These are phyloP conservation scores for Penicillium nucicola DNA, from an alignment of 495 filamentous ascomycete genomes.

Conservation along the genomic window DNA sequence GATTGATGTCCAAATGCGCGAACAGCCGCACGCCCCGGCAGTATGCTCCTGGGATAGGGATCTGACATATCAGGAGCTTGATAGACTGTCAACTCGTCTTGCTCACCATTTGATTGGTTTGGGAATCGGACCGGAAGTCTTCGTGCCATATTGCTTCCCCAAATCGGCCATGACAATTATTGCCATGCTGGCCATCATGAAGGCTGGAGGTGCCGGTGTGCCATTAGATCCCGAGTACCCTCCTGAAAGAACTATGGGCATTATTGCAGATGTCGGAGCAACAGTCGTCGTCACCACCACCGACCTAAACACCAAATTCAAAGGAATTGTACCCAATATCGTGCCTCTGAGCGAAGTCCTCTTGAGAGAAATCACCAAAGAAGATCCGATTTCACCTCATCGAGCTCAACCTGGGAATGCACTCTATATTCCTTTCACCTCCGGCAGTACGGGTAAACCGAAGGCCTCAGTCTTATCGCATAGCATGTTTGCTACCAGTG, in stretches of 20 bases:
- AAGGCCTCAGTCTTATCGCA: conserved; percentile 49
- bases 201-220: conserved; percentile 24
- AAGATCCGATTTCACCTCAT: not conserved
- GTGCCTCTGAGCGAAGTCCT: not conserved
- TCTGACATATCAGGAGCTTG: conserved; percentile 48
- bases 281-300: not conserved
- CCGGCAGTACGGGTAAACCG: conserved; percentile 33
- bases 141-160: conserved; percentile 45
- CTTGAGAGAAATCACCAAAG: conserved; percentile 23
- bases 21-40: conserved; percentile 5
- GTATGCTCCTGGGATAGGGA: conserved; percentile 45
- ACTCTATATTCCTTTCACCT: conserved; percentile 35
- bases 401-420: conserved; percentile 12
- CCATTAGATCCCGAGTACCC: not conserved
- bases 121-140: conserved; percentile 28
- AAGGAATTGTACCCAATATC: not conserved
- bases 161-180: conserved; percentile 42
- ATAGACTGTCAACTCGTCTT: conserved; percentile 23
- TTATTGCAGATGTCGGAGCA: not conserved
- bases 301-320: not conserved
- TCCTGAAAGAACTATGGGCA: not conserved
- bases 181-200: conserved; percentile 37
- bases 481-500: conserved; percentile 20
- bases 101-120: conserved; percentile 6
- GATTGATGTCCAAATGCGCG: not conserved